phyloP scores from a whole-genome alignment of 257 asterid genomes.

The Solanum peruvianum region DNA sequence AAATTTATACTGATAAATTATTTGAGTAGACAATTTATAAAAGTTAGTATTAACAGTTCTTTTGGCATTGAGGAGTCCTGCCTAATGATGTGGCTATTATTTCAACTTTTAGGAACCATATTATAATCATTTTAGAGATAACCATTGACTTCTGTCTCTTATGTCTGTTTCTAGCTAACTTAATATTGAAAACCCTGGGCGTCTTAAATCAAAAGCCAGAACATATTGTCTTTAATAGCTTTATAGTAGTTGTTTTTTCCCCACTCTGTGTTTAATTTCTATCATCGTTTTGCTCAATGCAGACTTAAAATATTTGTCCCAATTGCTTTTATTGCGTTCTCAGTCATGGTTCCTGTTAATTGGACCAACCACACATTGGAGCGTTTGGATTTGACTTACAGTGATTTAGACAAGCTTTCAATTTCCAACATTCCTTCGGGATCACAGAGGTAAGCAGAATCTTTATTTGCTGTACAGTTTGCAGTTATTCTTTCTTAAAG shows the following conservation, averaged over 20 bases:
- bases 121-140: neutral
- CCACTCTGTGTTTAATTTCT: slow-evolving; percentile 2
- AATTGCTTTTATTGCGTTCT: slow-evolving; percentile 58
- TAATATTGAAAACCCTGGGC: neutral
- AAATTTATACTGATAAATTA: neutral
- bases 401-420: slow-evolving; percentile 79
- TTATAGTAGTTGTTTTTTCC: neutral
- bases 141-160: neutral
- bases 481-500: neutral
- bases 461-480: neutral
- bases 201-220: neutral
- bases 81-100: neutral
- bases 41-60: neutral
- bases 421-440: slow-evolving; percentile 75
- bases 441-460: slow-evolving; percentile 52
- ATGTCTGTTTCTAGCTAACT: neutral
- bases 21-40: neutral
- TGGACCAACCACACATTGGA: slow-evolving; percentile 78
- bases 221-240: neutral
- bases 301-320: slow-evolving; percentile 93
- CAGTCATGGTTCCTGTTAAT: slow-evolving; percentile 87
- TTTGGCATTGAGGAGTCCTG: neutral
- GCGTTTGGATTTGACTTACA: slow-evolving; percentile 27
- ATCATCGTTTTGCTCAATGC: slow-evolving; percentile 5
- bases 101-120: neutral